Evolutionary conservation across 2,329 filamentous ascomycete genomes (phyloP).

Genomic region (Xylariaceae sp.): DNA sequence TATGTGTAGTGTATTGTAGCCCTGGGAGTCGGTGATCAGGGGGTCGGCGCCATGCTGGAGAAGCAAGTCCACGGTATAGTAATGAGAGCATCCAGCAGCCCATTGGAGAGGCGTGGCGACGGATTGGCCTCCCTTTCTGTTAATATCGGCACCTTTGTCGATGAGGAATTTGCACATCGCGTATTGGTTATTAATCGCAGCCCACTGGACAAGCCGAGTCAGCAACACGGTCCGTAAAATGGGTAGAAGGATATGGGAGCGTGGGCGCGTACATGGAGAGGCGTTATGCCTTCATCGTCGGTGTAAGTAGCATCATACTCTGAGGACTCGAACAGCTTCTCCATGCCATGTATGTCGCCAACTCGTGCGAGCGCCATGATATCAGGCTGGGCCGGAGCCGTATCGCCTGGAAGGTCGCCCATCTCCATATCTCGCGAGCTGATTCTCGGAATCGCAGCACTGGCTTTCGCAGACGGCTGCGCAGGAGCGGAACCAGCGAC

Average conservation of each 20-base stretch:
- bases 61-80: slow-evolving; percentile 91
- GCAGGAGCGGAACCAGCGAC: slow-evolving; percentile 38
- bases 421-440: slow-evolving; percentile 52
- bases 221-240: slow-evolving; percentile 8
- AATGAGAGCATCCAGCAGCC: slow-evolving; percentile 94
- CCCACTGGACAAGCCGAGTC: slow-evolving; percentile 61
- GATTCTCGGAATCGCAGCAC: slow-evolving; percentile 49
- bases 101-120: slow-evolving; percentile 91
- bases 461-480: slow-evolving; percentile 51
- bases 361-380: slow-evolving; percentile 92
- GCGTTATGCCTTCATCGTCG: slow-evolving; percentile 91
- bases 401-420: slow-evolving; percentile 41
- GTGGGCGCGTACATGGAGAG: slow-evolving; percentile 67
- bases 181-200: slow-evolving; percentile 97
- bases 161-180: slow-evolving; percentile 95
- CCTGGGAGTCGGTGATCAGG: slow-evolving; percentile 85
- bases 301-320: slow-evolving; percentile 76
- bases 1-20: slow-evolving; percentile 96
- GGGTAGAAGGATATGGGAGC: background rate
- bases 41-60: slow-evolving; percentile 90
- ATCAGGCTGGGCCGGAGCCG: slow-evolving; percentile 56
- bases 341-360: slow-evolving; percentile 80
- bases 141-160: slow-evolving; percentile 78
- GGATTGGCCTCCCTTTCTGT: slow-evolving; percentile 91
- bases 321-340: slow-evolving; percentile 79